Base-by-base conservation (phyloP, 2,329 filamentous ascomycete genomes). In the Trichoderma endophyticum region DNA sequence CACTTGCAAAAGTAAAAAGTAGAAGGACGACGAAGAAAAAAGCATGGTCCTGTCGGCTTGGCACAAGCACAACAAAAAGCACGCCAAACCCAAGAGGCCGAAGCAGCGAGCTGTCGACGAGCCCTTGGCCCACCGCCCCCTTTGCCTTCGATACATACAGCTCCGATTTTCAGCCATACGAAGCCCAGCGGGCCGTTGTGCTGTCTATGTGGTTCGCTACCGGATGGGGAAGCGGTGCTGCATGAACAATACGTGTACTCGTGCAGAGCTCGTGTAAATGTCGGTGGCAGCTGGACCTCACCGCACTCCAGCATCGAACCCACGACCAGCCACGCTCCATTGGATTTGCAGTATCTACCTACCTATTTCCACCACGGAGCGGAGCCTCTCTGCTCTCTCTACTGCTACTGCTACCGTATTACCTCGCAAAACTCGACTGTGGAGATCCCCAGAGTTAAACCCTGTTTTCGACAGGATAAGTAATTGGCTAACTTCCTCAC, bases 361-460 rank as follows among this genome's bases (percentile, higher is more conserved):
- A 54, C 48, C 48, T 24, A 69, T 68, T 63, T 59, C 64, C 57
- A 69, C 48, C 64, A 64, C 59, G 36, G 61, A 56, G 70, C 70
- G 62, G 70, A 60, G n/a, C n/a, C 43, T 54, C 48, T 54, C 21
- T 51, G 43, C 43, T 24, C 48, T 54, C 43, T 51, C 43, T 24
- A 21, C 36, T 39, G 36, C 36, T 3, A 39, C 36, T 18, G 36
- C 43, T 51, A 12, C n/a, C n/a, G n/a, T n/a, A n/a, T n/a, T n/a
- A n/a, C n/a, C n/a, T n/a, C n/a, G n/a, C n/a, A n/a, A n/a, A n/a
- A n/a, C n/a, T n/a, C n/a, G n/a, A n/a, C n/a, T n/a, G n/a, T n/a
- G n/a, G n/a, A n/a, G n/a, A n/a, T n/a, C n/a, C n/a, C n/a, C n/a
- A n/a, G n/a, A n/a, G n/a, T n/a, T n/a, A n/a, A n/a, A n/a, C n/a